phyloP scores from a whole-genome alignment of 176 grass and related monocot genomes.

The Avena eriantha region DNA sequence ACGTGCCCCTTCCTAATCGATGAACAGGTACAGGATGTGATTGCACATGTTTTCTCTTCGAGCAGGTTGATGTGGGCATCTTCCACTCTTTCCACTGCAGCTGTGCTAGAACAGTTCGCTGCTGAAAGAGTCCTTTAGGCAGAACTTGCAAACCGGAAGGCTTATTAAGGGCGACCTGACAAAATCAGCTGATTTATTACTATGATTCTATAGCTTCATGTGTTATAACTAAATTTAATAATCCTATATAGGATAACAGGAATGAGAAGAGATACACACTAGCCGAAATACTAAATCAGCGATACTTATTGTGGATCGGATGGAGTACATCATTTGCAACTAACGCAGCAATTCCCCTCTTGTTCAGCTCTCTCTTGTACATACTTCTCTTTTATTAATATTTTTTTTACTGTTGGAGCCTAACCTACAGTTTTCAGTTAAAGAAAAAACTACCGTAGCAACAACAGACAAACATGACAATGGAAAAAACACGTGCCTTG shows the following conservation, averaged over 20 bases:
- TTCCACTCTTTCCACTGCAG: conserved; percentile 86
- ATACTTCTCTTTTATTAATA: background rate
- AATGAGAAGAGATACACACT: background rate
- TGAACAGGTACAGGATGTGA: conserved; percentile 85
- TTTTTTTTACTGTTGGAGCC: background rate
- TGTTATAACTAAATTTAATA: background rate
- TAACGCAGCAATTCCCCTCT: background rate
- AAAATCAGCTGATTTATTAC: conserved; percentile 25
- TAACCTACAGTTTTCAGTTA: background rate
- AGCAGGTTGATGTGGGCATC: conserved; percentile 35
- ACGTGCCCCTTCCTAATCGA: conserved; percentile 92
- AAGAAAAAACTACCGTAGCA: background rate
- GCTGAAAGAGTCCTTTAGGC: conserved; percentile 92
- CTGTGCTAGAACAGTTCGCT: conserved; percentile 82
- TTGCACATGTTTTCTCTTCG: conserved; percentile 45
- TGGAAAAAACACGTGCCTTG: background rate
- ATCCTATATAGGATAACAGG: background rate
- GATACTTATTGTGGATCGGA: too few species aligned
- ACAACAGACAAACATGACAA: conserved; percentile 1
- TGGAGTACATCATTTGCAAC: background rate
- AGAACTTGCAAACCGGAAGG: conserved; percentile 98
- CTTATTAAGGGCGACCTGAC: conserved; percentile 80
- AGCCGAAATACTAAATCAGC: background rate
- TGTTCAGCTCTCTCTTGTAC: background rate
- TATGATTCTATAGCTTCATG: conserved; percentile 19